phyloP scores from a whole-genome alignment of 1,284 basidiomycete genomes.

The Boletellus deceptivus region DNA sequence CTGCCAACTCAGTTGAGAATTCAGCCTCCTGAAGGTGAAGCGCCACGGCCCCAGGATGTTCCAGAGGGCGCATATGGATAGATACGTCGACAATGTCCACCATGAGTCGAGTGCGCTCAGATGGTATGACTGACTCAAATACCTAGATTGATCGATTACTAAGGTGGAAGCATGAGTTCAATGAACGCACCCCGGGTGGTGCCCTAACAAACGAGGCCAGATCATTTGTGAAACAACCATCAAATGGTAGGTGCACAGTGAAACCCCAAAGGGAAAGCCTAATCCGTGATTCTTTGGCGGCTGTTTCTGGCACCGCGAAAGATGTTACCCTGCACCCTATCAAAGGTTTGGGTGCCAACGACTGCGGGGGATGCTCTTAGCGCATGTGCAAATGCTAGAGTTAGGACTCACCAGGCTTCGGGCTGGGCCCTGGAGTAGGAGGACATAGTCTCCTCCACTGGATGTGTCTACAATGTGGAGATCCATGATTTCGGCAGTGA shows the following conservation, averaged over 20 bases:
- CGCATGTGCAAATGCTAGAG: background rate
- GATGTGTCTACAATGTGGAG: constrained; percentile 51
- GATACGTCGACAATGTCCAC: constrained; percentile 72
- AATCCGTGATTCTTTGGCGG: constrained; percentile 78
- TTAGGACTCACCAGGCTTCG: constrained; percentile 49
- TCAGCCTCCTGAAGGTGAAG: constrained; percentile 64
- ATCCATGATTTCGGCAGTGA: constrained; percentile 65
- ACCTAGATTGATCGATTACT: constrained; percentile 45
- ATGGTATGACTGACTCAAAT: constrained; percentile 92
- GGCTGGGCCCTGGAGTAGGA: constrained; percentile 51
- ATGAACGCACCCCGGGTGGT: constrained; percentile 75
- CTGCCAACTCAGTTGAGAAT: constrained; percentile 70
- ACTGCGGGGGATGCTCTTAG: constrained; percentile 32
- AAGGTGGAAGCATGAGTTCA: background rate
- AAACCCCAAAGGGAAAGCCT: constrained; percentile 65
- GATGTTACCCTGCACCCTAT: constrained; percentile 71
- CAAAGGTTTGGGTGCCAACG: constrained; percentile 47
- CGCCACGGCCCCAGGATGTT: constrained; percentile 62
- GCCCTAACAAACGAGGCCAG: constrained; percentile 72
- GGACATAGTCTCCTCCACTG: constrained; percentile 34
- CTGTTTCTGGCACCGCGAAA: constrained; percentile 59
- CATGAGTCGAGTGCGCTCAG: constrained; percentile 75
- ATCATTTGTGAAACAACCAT: constrained; percentile 66
- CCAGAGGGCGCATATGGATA: constrained; percentile 58
- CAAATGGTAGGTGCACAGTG: constrained; percentile 62